Evolutionary conservation across 1,284 basidiomycete species (phyloP), one percentile per base, ranked within the genome.

Genomic region (Tylopilus sp.): DNA sequence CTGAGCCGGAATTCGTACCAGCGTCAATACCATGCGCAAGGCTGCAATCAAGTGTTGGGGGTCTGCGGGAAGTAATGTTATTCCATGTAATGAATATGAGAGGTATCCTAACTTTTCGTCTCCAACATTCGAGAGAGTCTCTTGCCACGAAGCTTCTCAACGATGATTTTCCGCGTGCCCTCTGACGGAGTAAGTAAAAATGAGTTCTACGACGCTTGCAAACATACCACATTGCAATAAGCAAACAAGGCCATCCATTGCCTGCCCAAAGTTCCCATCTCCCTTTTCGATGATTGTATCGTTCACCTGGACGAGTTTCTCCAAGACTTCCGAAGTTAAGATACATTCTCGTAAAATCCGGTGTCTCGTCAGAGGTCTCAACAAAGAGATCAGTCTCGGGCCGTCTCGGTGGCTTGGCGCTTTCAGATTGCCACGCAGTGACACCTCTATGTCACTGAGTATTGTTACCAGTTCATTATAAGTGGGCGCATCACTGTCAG

Each of bases 301-400:
- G 1, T 75, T 44, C 6, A 71, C 52, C 0, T 26, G 8, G n/a
- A 73, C 47, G 16, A 77, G 57, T 16, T 18, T 63, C 2, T 69
- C 29, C 56, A 78, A 44, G 10, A 74, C 60, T 0, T 75, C 65
- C 1, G 22, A 2, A 6, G 62, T 72, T 26, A 74, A 66, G 39
- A 77, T 66, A 9, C 12, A 56, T 26, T 62, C 6, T 19, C 66
- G 63, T 26, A 75, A 60, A 26, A 29, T 41, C 13, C 41, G 24
- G 44, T 78, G 69, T 36, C 58, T 70, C 49, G 67, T 63, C 54
- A 75, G 29, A 1, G 69, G 65, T 51, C 70, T 62, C 32, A 75
- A 44, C 36, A 78, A 69, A 38, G 74, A 66, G 19, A 77, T 44
- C 2, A 75, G 67, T 66, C 75, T 67, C 5, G 69, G 62, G 29